These are phyloP conservation scores for Picea glauca DNA, from an alignment of 75 land plant genomes.

Conservation along the genomic window DNA sequence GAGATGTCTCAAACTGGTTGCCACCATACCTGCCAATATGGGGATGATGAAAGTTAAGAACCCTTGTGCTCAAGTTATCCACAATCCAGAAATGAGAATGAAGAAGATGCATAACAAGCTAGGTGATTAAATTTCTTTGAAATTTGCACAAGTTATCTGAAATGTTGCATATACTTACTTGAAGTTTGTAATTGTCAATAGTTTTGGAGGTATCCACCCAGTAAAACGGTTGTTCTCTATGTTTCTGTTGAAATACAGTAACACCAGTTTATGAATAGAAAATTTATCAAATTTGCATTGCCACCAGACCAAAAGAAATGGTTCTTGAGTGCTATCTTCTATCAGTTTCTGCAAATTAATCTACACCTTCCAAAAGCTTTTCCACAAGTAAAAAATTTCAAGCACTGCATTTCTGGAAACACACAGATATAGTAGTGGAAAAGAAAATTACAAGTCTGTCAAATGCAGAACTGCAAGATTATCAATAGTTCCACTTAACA, in stretches of 20 bases:
- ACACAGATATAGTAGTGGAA: neutral
- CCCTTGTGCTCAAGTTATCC: neutral
- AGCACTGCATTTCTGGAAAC: neutral
- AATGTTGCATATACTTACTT: constrained; percentile 34
- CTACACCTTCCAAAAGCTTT: neutral
- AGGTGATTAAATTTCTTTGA: neutral
- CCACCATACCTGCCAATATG: constrained; percentile 52
- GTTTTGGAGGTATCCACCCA: constrained; percentile 70
- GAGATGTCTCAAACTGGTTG: constrained; percentile 65
- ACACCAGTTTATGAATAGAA: neutral
- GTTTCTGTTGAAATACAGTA: constrained; percentile 48
- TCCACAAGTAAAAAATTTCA: neutral
- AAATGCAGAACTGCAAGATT: constrained; percentile 59
- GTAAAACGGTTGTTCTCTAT: constrained; percentile 84
- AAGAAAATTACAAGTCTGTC: constrained; percentile 53
- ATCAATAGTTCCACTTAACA: constrained; percentile 51
- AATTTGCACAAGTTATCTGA: neutral
- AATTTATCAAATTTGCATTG: neutral
- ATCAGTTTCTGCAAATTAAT: neutral
- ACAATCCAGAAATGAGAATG: neutral
- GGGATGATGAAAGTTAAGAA: neutral
- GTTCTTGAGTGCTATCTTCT: neutral
- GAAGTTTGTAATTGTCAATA: constrained; percentile 64
- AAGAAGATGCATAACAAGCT: neutral
- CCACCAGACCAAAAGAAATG: neutral